Conservation (phyloP, 2,329 filamentous ascomycete species). For the Aspergillus sp. region DNA sequence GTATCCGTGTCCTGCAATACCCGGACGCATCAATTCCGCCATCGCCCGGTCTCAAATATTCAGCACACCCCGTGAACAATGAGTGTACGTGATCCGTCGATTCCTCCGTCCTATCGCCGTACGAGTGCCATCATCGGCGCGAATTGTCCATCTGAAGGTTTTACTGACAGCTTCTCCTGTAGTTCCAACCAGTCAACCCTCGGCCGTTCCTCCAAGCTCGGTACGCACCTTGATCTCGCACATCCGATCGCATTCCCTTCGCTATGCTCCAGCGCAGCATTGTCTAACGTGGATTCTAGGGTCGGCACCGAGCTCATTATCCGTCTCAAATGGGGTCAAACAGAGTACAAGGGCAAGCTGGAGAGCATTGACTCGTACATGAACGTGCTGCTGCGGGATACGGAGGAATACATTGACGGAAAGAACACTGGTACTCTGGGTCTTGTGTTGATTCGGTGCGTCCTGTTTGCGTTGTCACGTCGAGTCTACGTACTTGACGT, state of each 20-base stretch:
- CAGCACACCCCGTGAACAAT: slow-evolving; percentile 21
- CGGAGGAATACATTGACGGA: slow-evolving; percentile 88
- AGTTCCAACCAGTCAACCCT: slow-evolving; percentile 94
- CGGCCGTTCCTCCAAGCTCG: slow-evolving; percentile 93
- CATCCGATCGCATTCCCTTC: background rate
- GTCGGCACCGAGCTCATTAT: slow-evolving; percentile 89
- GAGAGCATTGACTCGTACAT: slow-evolving; percentile 97
- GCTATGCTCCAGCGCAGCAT: background rate
- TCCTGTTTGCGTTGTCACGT: slow-evolving; percentile 1
- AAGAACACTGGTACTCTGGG: slow-evolving; percentile 82
- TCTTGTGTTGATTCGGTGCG: slow-evolving; percentile 85
- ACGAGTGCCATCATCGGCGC: slow-evolving; percentile 4
- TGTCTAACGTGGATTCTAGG: slow-evolving; percentile 41
- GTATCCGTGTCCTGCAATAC: background rate
- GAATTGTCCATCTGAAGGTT: background rate
- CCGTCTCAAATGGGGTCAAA: slow-evolving; percentile 95
- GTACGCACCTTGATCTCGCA: slow-evolving; percentile 50
- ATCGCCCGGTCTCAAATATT: slow-evolving; percentile 4
- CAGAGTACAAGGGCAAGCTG: slow-evolving; percentile 91
- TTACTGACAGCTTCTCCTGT: slow-evolving; percentile 18
- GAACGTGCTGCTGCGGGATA: slow-evolving; percentile 91
- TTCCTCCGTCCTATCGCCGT: slow-evolving; percentile 18
- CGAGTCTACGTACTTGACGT: no score
- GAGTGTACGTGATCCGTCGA: slow-evolving; percentile 28
- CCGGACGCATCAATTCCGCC: background rate